These are phyloP conservation scores for Ambrosia hybrid DNA, from an alignment of 140 eudicot species.

Conservation along the genomic window DNA sequence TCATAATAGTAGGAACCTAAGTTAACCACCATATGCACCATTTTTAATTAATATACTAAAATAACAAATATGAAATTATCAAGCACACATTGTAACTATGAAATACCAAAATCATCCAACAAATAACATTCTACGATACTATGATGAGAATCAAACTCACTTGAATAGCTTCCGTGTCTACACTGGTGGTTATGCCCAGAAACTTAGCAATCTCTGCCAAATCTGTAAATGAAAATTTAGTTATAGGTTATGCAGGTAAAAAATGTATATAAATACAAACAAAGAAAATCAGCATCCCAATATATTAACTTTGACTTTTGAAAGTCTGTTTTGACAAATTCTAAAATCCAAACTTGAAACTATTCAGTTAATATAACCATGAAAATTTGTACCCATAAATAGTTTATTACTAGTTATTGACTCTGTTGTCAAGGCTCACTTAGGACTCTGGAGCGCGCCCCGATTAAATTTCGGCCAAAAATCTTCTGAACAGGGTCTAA, in stretches of 20 bases:
- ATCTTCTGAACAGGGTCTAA: no score
- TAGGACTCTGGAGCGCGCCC: no score
- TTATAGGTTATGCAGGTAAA: background rate
- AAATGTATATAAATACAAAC: background rate
- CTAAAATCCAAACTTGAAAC: background rate
- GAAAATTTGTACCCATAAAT: background rate
- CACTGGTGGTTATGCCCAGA: conserved; percentile 79
- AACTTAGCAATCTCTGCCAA: conserved; percentile 97
- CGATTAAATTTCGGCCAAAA: no score
- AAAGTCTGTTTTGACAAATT: background rate
- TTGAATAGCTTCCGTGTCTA: conserved; percentile 92
- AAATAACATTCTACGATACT: background rate
- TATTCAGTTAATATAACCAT: conserved; percentile 1
- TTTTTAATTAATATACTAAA: background rate
- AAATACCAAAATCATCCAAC: conserved; percentile 15
- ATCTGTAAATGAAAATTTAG: conserved; percentile 42
- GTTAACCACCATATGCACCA: conserved; percentile 1
- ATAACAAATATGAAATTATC: background rate
- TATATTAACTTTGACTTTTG: background rate
- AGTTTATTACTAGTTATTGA: background rate
- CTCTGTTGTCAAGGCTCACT: no score
- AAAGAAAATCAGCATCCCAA: conserved; percentile 3
- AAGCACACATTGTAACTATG: background rate
- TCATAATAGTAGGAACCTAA: background rate
- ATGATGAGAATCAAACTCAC: conserved; percentile 46